Conservation (phyloP, 73 alveolate genomes). For the Paramecium octaurelia region DNA sequence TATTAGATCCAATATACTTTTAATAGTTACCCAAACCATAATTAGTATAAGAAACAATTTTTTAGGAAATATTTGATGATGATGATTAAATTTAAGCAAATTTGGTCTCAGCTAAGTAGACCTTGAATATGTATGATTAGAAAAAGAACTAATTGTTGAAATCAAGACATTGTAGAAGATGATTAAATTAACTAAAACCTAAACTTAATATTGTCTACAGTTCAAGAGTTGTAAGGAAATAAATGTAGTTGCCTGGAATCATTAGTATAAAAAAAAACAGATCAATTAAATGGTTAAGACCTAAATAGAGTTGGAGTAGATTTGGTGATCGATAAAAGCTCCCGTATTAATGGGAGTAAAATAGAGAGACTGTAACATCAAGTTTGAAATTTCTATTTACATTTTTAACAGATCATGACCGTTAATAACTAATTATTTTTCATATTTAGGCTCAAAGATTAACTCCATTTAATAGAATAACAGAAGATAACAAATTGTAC, state of each 20-base stretch:
- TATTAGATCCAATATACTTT: too few relatives aligned
- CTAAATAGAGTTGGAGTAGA: constrained; percentile 60
- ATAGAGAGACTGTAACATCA: constrained; percentile 58
- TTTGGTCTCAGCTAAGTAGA: background rate
- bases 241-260: background rate
- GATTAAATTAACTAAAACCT: background rate
- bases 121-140: background rate
- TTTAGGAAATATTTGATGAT: background rate
- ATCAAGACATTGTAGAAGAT: background rate
- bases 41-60: too few relatives aligned
- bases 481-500: background rate
- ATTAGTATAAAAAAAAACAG: background rate
- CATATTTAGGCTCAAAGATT: background rate
- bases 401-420: constrained; percentile 48
- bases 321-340: constrained; percentile 61
- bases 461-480: background rate
- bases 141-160: background rate
- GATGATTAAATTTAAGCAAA: background rate
- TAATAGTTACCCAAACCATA: too few relatives aligned
- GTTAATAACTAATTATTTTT: constrained; percentile 20
- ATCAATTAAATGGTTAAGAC: background rate
- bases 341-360: constrained; percentile 68
- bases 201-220: too few relatives aligned
- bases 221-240: too few relatives aligned
- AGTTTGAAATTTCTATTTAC: constrained; percentile 60